phyloP scores from a whole-genome alignment of 179 eudicot genomes.

The Amaranthus tricolor region DNA sequence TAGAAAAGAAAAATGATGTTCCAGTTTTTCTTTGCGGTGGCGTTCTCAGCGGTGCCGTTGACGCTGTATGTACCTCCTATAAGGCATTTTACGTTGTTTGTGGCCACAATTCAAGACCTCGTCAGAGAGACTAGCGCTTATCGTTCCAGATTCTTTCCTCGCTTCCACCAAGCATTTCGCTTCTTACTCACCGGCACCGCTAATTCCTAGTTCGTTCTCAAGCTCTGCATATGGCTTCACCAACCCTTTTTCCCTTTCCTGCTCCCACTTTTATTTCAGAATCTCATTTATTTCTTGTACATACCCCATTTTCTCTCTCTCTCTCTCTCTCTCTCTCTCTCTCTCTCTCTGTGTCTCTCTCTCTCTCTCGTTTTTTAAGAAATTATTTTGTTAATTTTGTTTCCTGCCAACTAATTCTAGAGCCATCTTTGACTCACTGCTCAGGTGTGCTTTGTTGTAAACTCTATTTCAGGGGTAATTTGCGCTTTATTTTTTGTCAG shows the following conservation, averaged over 20 bases:
- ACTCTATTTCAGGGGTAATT: not conserved
- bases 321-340: no score
- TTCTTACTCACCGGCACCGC: constrained; percentile 36
- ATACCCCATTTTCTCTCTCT: not conserved
- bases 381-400: not conserved
- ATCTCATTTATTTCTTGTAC: not conserved
- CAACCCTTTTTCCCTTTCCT: no score
- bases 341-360: no score
- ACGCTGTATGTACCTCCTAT: constrained; percentile 72
- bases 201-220: not conserved
- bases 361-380: no score
- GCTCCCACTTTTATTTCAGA: not conserved
- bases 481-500: not conserved
- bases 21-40: constrained; percentile 66
- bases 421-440: not conserved
- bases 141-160: constrained; percentile 46
- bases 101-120: constrained; percentile 50
- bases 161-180: constrained; percentile 47
- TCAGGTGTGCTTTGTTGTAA: not conserved
- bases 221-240: not conserved
- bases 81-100: constrained; percentile 60
- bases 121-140: constrained; percentile 39
- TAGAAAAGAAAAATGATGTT: constrained; percentile 32
- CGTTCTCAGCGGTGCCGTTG: constrained; percentile 74
- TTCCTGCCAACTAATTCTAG: not conserved